Conservation (phyloP, 345 rosid species). For the Nephelium lappaceum region DNA sequence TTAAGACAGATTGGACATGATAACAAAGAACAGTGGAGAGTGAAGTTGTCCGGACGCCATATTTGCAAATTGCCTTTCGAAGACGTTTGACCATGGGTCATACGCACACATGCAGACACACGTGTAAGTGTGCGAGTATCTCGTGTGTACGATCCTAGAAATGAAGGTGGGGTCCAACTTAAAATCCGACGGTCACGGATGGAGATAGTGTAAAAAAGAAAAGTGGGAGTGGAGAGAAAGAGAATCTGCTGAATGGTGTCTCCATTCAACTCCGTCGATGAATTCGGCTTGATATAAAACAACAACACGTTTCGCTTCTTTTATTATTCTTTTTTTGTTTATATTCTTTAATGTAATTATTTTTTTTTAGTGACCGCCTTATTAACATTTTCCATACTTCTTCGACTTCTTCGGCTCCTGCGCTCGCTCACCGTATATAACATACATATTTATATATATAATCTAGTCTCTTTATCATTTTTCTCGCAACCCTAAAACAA, state of each 20-base stretch:
- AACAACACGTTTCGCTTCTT: slow-evolving; percentile 29
- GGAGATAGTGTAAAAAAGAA: no score
- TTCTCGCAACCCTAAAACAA: not conserved
- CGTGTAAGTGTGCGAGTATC: no score
- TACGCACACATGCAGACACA: no score
- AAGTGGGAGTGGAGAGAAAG: not conserved
- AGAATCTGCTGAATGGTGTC: slow-evolving; percentile 40
- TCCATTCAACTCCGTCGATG: slow-evolving; percentile 31
- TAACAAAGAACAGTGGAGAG: no score
- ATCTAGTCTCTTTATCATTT: not conserved
- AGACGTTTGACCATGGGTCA: no score
- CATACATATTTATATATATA: not conserved
- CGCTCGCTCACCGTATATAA: not conserved
- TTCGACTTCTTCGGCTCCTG: not conserved
- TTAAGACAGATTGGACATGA: no score
- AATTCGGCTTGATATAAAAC: slow-evolving; percentile 19
- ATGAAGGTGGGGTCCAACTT: no score
- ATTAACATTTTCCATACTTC: slow-evolving; percentile 16
- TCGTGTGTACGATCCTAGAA: no score
- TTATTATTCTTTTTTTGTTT: not conserved
- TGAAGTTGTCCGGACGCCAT: no score
- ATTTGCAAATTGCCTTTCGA: no score
- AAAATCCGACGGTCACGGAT: no score
- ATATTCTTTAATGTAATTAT: not conserved
- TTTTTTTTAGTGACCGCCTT: slow-evolving; percentile 34